Evolutionary conservation across 495 filamentous ascomycete genomes (phyloP).

Genomic region (Xylaria nigripes): DNA sequence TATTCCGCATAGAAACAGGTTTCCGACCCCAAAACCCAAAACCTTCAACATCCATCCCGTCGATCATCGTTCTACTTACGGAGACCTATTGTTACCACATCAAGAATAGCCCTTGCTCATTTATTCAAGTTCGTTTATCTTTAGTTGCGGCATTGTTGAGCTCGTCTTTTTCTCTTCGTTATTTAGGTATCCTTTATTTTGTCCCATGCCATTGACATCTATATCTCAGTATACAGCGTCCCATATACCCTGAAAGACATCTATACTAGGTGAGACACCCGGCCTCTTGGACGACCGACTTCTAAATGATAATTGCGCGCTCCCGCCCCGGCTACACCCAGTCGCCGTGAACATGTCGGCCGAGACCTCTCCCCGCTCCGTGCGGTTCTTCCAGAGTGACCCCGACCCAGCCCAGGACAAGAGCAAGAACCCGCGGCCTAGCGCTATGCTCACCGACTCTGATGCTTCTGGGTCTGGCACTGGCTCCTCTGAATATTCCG

Average conservation of each 20-base stretch:
- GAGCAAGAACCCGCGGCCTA: slow-evolving; percentile 37
- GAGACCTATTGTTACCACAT: too few relatives aligned
- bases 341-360: slow-evolving; percentile 25
- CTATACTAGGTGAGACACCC: neutral
- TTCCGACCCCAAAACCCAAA: too few relatives aligned
- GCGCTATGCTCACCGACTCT: slow-evolving; percentile 49
- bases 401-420: slow-evolving; percentile 22
- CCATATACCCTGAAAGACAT: neutral
- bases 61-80: too few relatives aligned
- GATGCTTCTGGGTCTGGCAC: slow-evolving; percentile 41
- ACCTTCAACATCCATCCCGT: too few relatives aligned
- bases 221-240: too few relatives aligned
- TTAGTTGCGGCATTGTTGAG: neutral
- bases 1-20: too few relatives aligned
- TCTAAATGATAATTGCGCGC: slow-evolving; percentile 2
- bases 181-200: neutral
- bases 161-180: neutral
- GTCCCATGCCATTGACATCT: neutral
- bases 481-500: slow-evolving; percentile 54
- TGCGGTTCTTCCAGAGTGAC: slow-evolving; percentile 43
- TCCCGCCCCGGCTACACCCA: slow-evolving; percentile 19
- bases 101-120: too few relatives aligned
- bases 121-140: too few relatives aligned
- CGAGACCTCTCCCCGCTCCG: slow-evolving; percentile 43
- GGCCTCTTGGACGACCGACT: neutral